phyloP scores from a whole-genome alignment of 441 rosid species.

The Eutrema salsugineum region DNA sequence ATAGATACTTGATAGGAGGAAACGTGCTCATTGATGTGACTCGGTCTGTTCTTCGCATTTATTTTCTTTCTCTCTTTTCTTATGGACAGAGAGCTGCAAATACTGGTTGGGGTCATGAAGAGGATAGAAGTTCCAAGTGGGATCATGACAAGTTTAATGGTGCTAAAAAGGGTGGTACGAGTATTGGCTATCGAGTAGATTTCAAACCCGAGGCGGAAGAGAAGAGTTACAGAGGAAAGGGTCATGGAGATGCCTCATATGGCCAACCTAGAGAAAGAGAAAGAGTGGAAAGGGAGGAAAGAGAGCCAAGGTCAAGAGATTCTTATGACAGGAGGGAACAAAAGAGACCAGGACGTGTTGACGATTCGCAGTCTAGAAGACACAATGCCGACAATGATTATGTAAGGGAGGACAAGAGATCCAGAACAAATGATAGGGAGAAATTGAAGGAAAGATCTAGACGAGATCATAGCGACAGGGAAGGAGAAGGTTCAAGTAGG shows the following conservation, averaged over 20 bases:
- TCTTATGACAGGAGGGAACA: constrained; percentile 24
- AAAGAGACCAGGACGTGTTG: constrained; percentile 16
- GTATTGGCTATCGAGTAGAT: constrained; percentile 34
- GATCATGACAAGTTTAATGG: constrained; percentile 68
- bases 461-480: constrained; percentile 37
- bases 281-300: constrained; percentile 23
- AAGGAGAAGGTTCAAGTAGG: constrained; percentile 36
- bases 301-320: constrained; percentile 31
- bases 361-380: constrained; percentile 5
- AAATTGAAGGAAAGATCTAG: constrained; percentile 31
- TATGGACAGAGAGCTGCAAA: constrained; percentile 84
- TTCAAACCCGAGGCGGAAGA: constrained; percentile 19
- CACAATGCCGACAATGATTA: constrained; percentile 8
- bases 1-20: too few species aligned
- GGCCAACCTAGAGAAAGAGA: constrained; percentile 31
- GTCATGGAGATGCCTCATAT: constrained; percentile 29
- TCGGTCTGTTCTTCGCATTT: not conserved
- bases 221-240: constrained; percentile 26
- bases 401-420: constrained; percentile 38
- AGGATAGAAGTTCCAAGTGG: constrained; percentile 63
- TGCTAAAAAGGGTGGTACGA: constrained; percentile 36
- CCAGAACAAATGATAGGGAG: constrained; percentile 34
- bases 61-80: constrained; percentile 8
- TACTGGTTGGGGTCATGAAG: constrained; percentile 83
- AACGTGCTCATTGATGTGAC: not conserved